phyloP scores from a whole-genome alignment of 805 yeast species.

The Ogataea nonfermentans region DNA sequence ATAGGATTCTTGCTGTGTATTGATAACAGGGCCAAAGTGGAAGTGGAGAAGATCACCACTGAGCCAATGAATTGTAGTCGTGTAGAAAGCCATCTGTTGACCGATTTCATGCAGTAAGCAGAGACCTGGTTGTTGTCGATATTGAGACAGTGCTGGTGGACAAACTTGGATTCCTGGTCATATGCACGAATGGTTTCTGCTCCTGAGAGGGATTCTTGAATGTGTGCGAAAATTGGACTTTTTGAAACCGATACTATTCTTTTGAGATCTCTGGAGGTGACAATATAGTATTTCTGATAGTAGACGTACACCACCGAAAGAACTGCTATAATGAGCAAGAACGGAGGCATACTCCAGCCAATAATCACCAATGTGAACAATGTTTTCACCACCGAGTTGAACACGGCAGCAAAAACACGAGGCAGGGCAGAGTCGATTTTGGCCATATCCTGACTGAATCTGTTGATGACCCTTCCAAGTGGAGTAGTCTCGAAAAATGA shows the following conservation, averaged over 20 bases:
- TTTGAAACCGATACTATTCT: slow-evolving; percentile 66
- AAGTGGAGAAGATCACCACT: slow-evolving; percentile 48
- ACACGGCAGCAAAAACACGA: slow-evolving; percentile 48
- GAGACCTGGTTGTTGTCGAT: slow-evolving; percentile 49
- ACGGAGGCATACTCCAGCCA: slow-evolving; percentile 52
- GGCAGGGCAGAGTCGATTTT: slow-evolving; percentile 57
- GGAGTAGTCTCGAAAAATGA: slow-evolving; percentile 69
- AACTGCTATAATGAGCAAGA: slow-evolving; percentile 44
- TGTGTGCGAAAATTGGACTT: slow-evolving; percentile 77
- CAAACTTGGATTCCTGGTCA: slow-evolving; percentile 63
- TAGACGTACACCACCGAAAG: slow-evolving; percentile 59
- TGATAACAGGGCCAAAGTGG: slow-evolving; percentile 44
- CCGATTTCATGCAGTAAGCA: slow-evolving; percentile 49
- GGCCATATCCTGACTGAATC: slow-evolving; percentile 63
- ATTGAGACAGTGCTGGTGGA: slow-evolving; percentile 48
- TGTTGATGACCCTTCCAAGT: slow-evolving; percentile 59
- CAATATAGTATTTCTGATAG: slow-evolving; percentile 68
- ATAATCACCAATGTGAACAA: slow-evolving; percentile 51
- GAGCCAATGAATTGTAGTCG: slow-evolving; percentile 64
- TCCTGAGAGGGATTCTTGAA: slow-evolving; percentile 80
- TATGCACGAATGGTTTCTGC: slow-evolving; percentile 77
- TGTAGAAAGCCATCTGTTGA: slow-evolving; percentile 65
- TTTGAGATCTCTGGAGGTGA: slow-evolving; percentile 74
- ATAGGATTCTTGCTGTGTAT: slow-evolving; percentile 42
- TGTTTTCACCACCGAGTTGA: slow-evolving; percentile 44